Evolutionary conservation across 2,329 filamentous ascomycete genomes (phyloP), one percentile per base, ranked within the genome.

Genomic region (Aurifilum marmelostoma): DNA sequence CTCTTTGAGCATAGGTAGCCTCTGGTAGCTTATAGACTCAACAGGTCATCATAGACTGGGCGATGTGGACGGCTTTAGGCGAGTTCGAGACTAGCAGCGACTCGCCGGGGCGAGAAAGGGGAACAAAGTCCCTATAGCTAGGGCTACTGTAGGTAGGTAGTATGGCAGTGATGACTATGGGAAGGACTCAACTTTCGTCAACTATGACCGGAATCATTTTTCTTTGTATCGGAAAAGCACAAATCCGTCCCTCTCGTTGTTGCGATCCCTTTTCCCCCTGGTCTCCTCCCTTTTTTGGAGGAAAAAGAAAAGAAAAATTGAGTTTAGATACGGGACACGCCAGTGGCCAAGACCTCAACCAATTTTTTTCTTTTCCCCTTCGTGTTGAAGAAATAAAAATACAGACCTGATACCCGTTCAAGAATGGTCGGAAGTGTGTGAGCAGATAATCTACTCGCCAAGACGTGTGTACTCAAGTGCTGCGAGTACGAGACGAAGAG

Each of bases 341-440:
- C 67, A 66, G 67, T 66, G 67, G 63, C 67, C 63, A 68, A 56
- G 52, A 61, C n/a, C 63, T 60, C 67, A 68, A 68, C 63, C 62
- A 39, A 54, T 39, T 43, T 14, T 16, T 47, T 21, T n/a, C n/a
- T n/a, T n/a, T n/a, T n/a, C n/a, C n/a, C n/a, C n/a, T n/a, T 16
- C 21, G 21, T 47, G 21, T n/a, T n/a, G 43, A 47, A 21, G n/a
- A 47, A 47, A n/a, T 47, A 47, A 47, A 47, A 47, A 47, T 47
- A 47, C 18, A n/a, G 8, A 47, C 43, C 43, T 47, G 21, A 47
- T 21, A n/a, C 43, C 43, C 21, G 11, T 47, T 14, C 24, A 9
- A 24, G 39, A n/a, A 16, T 56, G 52, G 27, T 18, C 27, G 21
- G 8, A 24, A 56, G 24, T 24, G 14, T 56, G 52, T 29, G 52